Conservation (phyloP, 139 green algal species). For the Coelastrella sp. region DNA sequence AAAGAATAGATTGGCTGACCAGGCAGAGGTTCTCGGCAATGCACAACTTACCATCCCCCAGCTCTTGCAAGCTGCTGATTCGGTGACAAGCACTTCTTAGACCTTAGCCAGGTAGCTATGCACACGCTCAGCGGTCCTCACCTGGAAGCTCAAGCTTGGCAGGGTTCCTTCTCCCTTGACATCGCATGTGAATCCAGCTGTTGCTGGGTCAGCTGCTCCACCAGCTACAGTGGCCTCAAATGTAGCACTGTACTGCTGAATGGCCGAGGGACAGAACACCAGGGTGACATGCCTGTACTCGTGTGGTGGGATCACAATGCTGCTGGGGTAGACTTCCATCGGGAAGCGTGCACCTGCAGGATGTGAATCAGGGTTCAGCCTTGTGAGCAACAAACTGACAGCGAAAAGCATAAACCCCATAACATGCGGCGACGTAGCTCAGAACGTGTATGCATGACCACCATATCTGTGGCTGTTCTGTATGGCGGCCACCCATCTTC, state of each 20-base stretch:
- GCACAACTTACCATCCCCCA: neutral
- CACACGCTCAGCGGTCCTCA: neutral
- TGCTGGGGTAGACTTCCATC: slow-evolving; percentile 70
- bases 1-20: too few relatives aligned
- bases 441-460: too few relatives aligned
- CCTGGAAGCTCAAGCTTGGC: slow-evolving; percentile 75
- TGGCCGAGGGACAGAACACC: slow-evolving; percentile 74
- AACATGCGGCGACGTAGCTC: too few relatives aligned
- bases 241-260: slow-evolving; percentile 74
- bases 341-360: slow-evolving; percentile 61
- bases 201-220: slow-evolving; percentile 71
- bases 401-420: too few relatives aligned
- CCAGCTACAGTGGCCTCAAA: slow-evolving; percentile 79
- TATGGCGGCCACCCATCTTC: too few relatives aligned
- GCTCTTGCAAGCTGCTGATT: too few relatives aligned
- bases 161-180: slow-evolving; percentile 83
- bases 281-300: slow-evolving; percentile 61
- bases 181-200: slow-evolving; percentile 78
- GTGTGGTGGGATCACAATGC: slow-evolving; percentile 73
- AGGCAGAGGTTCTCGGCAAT: neutral
- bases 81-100: too few relatives aligned
- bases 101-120: too few relatives aligned
- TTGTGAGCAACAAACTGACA: too few relatives aligned
- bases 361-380: too few relatives aligned
- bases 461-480: too few relatives aligned